These are phyloP conservation scores for Chlamydomonas sphaeroides DNA, from an alignment of 139 green algal genomes.

Conservation along the genomic window DNA sequence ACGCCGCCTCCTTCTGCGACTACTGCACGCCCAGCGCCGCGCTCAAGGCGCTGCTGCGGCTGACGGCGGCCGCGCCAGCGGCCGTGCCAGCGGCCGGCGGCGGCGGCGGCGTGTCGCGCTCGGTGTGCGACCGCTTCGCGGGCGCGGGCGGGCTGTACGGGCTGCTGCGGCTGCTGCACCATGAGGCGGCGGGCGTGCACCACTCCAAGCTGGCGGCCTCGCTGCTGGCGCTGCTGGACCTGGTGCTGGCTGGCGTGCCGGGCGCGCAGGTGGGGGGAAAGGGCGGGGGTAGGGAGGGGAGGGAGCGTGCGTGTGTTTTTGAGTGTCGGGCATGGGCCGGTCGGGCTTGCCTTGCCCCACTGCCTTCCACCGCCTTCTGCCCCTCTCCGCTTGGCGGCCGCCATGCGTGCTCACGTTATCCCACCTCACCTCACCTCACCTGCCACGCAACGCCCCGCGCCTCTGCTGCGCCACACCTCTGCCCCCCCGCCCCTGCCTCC, in stretches of 20 bases:
- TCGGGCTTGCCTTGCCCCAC: too few relatives aligned
- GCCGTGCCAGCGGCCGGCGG: background rate
- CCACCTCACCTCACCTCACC: too few relatives aligned
- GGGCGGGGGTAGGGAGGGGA: too few relatives aligned
- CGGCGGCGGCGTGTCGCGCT: background rate
- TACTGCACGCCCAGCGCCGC: constrained; percentile 46
- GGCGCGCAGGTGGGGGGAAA: constrained; percentile 7
- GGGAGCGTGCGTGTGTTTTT: too few relatives aligned
- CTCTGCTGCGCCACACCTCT: too few relatives aligned
- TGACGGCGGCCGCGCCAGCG: background rate
- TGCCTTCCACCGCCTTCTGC: too few relatives aligned
- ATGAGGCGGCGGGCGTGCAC: constrained; percentile 37
- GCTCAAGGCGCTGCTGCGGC: constrained; percentile 40
- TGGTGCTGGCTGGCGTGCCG: constrained; percentile 28
- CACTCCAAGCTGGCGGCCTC: constrained; percentile 53
- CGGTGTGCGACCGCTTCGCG: constrained; percentile 34
- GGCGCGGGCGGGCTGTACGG: constrained; percentile 46
- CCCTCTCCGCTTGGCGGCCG: too few relatives aligned
- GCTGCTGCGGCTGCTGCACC: constrained; percentile 53
- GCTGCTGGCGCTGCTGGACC: constrained; percentile 47
- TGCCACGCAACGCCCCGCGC: too few relatives aligned
- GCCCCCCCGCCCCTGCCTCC: too few relatives aligned
- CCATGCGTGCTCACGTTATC: too few relatives aligned
- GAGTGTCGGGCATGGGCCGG: too few relatives aligned
- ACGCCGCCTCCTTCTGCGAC: constrained; percentile 39